Base-by-base conservation (phyloP, 768 basidiomycete genomes). In the Podaxis mareebaensis region DNA sequence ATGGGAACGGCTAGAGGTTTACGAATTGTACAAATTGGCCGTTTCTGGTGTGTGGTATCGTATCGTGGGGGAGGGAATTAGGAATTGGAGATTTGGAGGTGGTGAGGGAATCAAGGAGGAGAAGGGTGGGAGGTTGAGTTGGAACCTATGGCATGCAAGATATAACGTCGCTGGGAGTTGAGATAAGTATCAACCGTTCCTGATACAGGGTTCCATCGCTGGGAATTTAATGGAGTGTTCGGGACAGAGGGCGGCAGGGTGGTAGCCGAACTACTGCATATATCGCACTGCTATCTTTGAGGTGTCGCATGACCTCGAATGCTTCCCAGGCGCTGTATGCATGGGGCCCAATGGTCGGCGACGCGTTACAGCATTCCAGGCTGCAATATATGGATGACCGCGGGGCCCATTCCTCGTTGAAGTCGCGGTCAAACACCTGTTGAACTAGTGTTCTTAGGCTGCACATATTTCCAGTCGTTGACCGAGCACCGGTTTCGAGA, bases 161-260 rank as follows among this genome's bases (percentile, higher is more conserved):
- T 64, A 64, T 64, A 58, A 64, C 39, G n/a, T 53, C 49, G 39
- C 44, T 62, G 61, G 40, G 61, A 53, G 55, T 22, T 10, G 22
- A 53, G 53, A 28, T 62, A 46, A 36, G 26, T 33, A 51, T 54
- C 36, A n/a, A 17, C 3, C 20, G 26, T 58, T 58, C 20, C 46
- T 40, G 54, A 28, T 22, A 51, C 26, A 22, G 26, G 13, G 20
- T 51, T 51, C 13, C 49, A 24, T 20, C 0, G 26, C 49, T 51
- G 49, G 49, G 49, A 51, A 51, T 15, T 15, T 20, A 20, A 20
- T 20, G n/a, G 42, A 44, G 15, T 28, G 12, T 15, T 51, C 24
- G 22, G 8, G 11, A 7, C 12, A 22, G 24, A 51, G 2, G 26
- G 49, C 22, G 24, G 12, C 12, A 51, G 49, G 22, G 20, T 11